Percentiles rank a stretch among this genome's conserved stretches.
Evolutionary conservation across 345 rosid genomes (phyloP).

Genomic region (Turnera subulata): DNA sequence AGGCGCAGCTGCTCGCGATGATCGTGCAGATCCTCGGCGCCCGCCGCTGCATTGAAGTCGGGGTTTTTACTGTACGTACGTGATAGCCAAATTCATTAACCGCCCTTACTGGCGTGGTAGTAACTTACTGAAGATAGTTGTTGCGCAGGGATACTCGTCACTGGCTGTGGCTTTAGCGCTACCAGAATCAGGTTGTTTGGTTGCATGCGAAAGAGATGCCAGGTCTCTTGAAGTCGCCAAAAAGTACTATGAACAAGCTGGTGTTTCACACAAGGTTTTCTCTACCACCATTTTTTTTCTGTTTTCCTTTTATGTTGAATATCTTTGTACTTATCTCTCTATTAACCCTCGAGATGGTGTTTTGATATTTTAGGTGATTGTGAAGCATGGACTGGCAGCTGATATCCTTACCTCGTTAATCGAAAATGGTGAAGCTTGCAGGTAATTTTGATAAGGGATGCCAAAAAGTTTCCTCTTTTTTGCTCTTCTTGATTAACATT

Average conservation of each 20-base stretch:
- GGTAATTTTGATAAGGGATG: constrained; percentile 35
- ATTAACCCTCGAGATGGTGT: constrained; percentile 1
- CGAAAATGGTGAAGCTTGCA: constrained; percentile 66
- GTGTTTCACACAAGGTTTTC: constrained; percentile 74
- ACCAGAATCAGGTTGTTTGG: constrained; percentile 72
- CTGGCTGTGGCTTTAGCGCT: constrained; percentile 80
- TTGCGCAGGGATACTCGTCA: constrained; percentile 78
- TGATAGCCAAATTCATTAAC: no score
- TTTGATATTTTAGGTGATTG: constrained; percentile 47
- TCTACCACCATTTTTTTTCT: not conserved
- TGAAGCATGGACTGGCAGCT: constrained; percentile 71
- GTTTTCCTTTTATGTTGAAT: not conserved
- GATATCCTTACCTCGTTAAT: constrained; percentile 60
- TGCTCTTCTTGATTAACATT: not conserved
- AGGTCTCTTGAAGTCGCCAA: constrained; percentile 68
- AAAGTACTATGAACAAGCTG: constrained; percentile 70
- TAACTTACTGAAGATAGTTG: not conserved
- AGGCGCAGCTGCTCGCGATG: constrained; percentile 88
- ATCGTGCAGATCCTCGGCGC: constrained; percentile 83
- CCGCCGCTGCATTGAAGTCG: constrained; percentile 78
- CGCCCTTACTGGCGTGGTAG: not conserved
- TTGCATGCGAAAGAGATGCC: constrained; percentile 89
- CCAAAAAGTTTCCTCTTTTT: no score
- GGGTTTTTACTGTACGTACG: constrained; percentile 90
- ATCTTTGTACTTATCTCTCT: not conserved